Conservation (phyloP, 2,329 filamentous ascomycete genomes). For the Aspergillus sp. region DNA sequence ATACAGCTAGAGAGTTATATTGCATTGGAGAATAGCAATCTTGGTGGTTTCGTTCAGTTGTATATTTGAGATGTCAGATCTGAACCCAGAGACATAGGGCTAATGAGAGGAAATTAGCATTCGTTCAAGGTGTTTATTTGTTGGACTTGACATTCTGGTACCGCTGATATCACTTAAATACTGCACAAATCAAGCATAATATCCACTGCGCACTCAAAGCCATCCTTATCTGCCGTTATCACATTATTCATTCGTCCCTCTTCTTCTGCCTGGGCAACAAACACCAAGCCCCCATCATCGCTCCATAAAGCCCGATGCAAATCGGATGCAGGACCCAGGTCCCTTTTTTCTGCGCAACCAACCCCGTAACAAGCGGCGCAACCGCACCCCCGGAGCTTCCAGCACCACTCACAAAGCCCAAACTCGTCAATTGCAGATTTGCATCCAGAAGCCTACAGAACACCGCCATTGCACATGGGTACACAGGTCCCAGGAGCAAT, state of each 20-base stretch:
- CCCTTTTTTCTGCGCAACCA: conserved; percentile 52
- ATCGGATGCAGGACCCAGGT: conserved; percentile 59
- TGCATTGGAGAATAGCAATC: no score
- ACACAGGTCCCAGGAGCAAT: conserved; percentile 76
- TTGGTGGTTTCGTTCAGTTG: no score
- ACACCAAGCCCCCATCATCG: conserved; percentile 60
- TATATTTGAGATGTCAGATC: no score
- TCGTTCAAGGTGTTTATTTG: no score
- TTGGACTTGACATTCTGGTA: no score
- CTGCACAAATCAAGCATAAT: no score
- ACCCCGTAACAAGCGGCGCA: conserved; percentile 53
- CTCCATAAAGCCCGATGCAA: conserved; percentile 58
- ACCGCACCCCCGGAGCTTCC: conserved; percentile 49
- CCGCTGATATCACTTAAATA: no score
- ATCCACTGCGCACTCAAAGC: no score
- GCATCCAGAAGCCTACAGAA: neutral
- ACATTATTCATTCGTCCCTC: neutral
- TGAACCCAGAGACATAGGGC: no score
- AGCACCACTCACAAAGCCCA: conserved; percentile 46
- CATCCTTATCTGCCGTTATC: neutral
- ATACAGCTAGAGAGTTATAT: no score
- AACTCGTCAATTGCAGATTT: conserved; percentile 27
- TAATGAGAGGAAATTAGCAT: no score
- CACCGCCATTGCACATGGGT: neutral
- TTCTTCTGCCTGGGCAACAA: conserved; percentile 45